Base-by-base conservation (phyloP, 352 stramenopile genomes). In the Globisporangium ultimum region DNA sequence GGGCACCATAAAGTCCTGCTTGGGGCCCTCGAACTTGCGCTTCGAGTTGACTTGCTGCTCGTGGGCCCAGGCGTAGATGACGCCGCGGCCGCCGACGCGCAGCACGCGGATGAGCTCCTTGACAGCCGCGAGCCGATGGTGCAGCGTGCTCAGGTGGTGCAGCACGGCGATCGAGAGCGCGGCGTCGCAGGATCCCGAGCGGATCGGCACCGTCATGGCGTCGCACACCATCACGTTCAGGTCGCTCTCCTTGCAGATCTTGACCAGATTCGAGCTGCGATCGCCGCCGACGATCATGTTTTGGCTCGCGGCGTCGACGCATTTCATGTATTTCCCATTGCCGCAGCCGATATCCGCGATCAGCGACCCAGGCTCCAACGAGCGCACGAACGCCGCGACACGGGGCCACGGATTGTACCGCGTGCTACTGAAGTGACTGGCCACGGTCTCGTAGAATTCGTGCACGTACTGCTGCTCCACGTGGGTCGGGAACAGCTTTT, bases 301-400 rank as follows among this genome's bases (percentile, higher is more conserved):
- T 10, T 36, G 28, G 41, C 72, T 86, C 59, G 80, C 55, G 14
- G 68, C 36, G 47, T 82, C 64, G 12, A 95, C 76, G 58, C 80
- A 91, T 59, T 90, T 89, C 84, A 94, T 92, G 63, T 95, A 95
- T 67, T 95, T 95, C 50, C 87, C 87, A 46, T 95, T 95, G 45
- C 84, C 87, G 43, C 87, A 95, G 20, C 87, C 86, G 48, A 95
- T 80, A 69, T 95, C 87, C 10, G 80, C 80, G 59, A 95, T 70
- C 42, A 89, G 58, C 9, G 85, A 89, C 1, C 84, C 81, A 14
- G 59, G 66, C 21, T 76, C 71, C 12, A 93, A 53, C 13, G 70
- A 67, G 11, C 72, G 67, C 20, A 95, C 81, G 57, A 95, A 93
- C 32, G 70, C 46, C 17, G 74, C 81, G 9, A 95, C 81, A 17